Conservation (phyloP, 1,139 yeast genomes). For the Taphrina sp. region DNA sequence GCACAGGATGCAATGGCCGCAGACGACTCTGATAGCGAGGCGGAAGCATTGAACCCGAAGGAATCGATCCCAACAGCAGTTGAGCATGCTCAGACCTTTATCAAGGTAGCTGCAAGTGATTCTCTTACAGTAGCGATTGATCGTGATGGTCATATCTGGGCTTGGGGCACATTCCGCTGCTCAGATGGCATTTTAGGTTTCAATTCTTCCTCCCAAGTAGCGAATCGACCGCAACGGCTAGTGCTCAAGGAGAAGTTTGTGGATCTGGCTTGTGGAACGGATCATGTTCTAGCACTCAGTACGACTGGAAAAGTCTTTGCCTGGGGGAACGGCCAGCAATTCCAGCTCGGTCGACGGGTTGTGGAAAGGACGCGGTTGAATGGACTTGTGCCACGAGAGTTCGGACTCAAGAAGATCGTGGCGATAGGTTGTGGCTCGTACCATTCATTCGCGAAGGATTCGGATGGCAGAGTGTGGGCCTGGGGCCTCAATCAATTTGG, state of each 20-base stretch:
- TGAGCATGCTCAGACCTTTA: constrained; percentile 60
- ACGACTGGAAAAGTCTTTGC: constrained; percentile 82
- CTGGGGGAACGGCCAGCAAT: constrained; percentile 97
- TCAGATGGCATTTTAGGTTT: constrained; percentile 90
- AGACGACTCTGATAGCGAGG: constrained; percentile 68
- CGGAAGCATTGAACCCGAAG: constrained; percentile 78
- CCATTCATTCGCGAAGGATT: constrained; percentile 88
- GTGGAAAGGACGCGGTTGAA: constrained; percentile 71
- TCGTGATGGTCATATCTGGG: constrained; percentile 82
- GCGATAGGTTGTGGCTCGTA: constrained; percentile 90
- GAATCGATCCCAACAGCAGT: constrained; percentile 87
- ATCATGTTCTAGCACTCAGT: constrained; percentile 82
- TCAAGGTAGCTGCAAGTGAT: constrained; percentile 90
- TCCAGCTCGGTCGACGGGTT: constrained; percentile 81
- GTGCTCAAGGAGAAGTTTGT: constrained; percentile 65
- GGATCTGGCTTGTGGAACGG: constrained; percentile 91
- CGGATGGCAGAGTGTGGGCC: constrained; percentile 65
- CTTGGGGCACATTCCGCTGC: constrained; percentile 94
- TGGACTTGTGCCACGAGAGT: constrained; percentile 71
- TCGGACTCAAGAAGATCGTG: constrained; percentile 64
- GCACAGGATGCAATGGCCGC: constrained; percentile 55
- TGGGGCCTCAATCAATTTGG: constrained; percentile 99
- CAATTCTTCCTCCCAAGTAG: constrained; percentile 62
- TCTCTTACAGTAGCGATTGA: constrained; percentile 78
- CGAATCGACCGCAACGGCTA: constrained; percentile 65